Base-by-base conservation (phyloP, 2,329 filamentous ascomycete species). In the Didymella exigua region DNA sequence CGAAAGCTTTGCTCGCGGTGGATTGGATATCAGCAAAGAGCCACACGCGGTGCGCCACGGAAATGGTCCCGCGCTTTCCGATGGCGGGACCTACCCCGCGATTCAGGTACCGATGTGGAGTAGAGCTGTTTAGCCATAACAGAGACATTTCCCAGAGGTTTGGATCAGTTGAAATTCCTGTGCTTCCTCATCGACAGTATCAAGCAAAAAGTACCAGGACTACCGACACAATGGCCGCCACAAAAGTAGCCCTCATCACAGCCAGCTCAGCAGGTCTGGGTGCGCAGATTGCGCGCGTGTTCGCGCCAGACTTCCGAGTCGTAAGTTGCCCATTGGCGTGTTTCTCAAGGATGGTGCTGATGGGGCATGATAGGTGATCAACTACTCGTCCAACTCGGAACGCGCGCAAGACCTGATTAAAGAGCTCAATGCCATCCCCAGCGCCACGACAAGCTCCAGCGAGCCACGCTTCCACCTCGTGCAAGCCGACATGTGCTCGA, bases 201-300 rank as follows among this genome's bases (percentile, higher is more conserved):
- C n/a, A 36, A 36, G 16, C 31, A 19, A 9, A 33, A 16, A 19
- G 16, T 19, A 26, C 24, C 30, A 33, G n/a, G 31, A 34, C 31
- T 2, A n/a, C 10, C 31, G 26, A 40, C 23, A 49, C 30, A 21
- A 76, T 76, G 75, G 65, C 73, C 21, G 62, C 70, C 1, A 76
- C 76, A 51, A 79, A 78, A 65, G 78, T 79, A 31, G 77, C 72
- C n/a, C 70, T 80, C 33, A 78, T 81, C 43, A 80, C 79, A 2
- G 79, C 78, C 24, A 78, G 78, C 49, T 78, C 78, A n/a, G 79
- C 79, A 11, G 78, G 78, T 11, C 63, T 81, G 3, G 79, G 79
- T n/a, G 78, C 78, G 14, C 76, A 78, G 57, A 76, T 80, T 31
- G 78, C 78, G 26, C 75, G 78, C 16, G 72, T 71, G 1, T 74